Base-by-base conservation (phyloP, 164 flowering plant species). In the Nymphaea thermarum region DNA sequence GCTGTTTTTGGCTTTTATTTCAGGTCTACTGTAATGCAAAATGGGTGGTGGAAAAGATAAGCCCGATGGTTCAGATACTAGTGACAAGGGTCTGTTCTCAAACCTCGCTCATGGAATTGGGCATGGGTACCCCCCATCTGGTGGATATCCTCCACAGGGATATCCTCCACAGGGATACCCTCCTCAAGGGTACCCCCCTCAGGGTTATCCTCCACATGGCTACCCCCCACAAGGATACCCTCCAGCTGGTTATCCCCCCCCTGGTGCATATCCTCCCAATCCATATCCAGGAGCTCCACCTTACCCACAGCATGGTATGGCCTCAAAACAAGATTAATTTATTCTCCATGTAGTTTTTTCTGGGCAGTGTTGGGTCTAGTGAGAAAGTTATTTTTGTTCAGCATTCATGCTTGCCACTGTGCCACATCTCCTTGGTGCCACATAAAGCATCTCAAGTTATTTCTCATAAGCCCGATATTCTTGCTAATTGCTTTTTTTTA, bases 51-150 rank as follows among this genome's bases (percentile, higher is more conserved):
- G 55, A 3, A 47, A 47, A 47, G 55, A 47, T 47, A 47, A 47
- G 12, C 12, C 7, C 4, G 55, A 47, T 12, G 55, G 55, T 47
- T 65, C 66, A 12, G 77, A 71, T 17, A 25, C 76, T 3, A 65
- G 72, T 59, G 85, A 81, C 76, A 82, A 77, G 74, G 85, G 87
- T 57, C 65, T 84, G 10, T 75, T 82, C 42, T 80, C 84, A 59
- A 68, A 74, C 66, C 78, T 73, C 44, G 79, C 74, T 53, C 80
- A 82, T 68, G 83, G 77, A 36, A 47, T 73, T 47, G 55, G 55
- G 15, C 69, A 71, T 53, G 83, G 80, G 63, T 18, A 66, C 66
- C 78, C 76, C 2, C 70, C 62, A 60, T 73, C 68, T 4, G 77
- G 73, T 3, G 82, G 79, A 3, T 79, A 80, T 62, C 80, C 82